Evolutionary conservation across 352 stramenopile species (phyloP), one percentile per base, ranked within the genome.

Genomic region (Globisporangium solare): DNA sequence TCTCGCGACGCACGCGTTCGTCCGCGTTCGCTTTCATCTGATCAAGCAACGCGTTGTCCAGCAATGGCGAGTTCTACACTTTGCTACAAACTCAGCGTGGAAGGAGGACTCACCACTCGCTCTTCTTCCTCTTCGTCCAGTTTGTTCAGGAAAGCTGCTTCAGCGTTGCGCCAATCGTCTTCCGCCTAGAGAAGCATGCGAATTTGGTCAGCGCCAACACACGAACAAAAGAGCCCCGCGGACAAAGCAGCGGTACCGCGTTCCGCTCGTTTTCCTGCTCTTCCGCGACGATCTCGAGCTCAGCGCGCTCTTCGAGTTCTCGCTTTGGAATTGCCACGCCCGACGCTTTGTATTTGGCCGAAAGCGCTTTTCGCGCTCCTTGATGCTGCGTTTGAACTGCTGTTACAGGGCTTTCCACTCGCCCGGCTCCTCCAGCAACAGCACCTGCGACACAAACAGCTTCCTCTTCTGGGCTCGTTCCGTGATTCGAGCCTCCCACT

Each of bases 61-160:
- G 27, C 7, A 35, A 35, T 35, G 27, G 27, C 5, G 7, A 35
- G 27, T 35, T 11, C 27, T 35, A 35, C n/a, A n/a, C n/a, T n/a
- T n/a, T n/a, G n/a, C 22, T n/a, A 37, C 17, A 42, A 35, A 35
- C 27, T 35, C 27, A 35, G 27, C 27, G 10, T 2, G 40, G 46
- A 47, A 13, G 7, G 21, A 12, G 13, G 43, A 60, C 60, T 40
- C 64, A 89, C 82, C 60, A 51, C 56, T 39, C 66, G 69, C 48
- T 75, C 61, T 64, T 83, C 75, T 48, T 77, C 73, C 52, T 77
- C 57, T 0, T 63, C 66, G 17, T 74, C 66, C 41, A 86, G 45
- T n/a, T 73, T 58, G 41, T 81, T 57, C 27, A 90, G 60, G 43
- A 83, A 90, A 6, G 73, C 65, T 6, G 66, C 70, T 56, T 88